phyloP scores from a whole-genome alignment of 2,329 filamentous ascomycete species.

The Xylaria sp. region DNA sequence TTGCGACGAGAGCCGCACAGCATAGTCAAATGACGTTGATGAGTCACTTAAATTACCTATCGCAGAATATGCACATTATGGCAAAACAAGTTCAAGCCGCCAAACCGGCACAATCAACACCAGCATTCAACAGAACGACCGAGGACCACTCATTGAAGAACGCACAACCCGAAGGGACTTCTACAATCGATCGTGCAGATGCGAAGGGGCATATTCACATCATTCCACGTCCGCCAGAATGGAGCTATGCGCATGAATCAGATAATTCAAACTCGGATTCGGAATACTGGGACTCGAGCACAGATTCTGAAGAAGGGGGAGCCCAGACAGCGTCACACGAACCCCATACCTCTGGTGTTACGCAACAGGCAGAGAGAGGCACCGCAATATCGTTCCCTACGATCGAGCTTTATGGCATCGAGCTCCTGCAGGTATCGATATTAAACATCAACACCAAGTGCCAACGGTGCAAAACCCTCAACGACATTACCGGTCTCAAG shows the following conservation, averaged over 20 bases:
- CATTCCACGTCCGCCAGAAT: conserved; percentile 82
- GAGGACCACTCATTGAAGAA: not conserved
- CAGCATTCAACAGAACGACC: not conserved
- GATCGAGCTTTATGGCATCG: conserved; percentile 80
- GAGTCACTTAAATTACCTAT: conserved; percentile 79
- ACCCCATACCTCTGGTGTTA: conserved; percentile 46
- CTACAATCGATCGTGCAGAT: conserved; percentile 46
- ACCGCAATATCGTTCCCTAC: conserved; percentile 83
- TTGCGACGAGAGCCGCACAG: conserved; percentile 67
- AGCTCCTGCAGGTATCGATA: conserved; percentile 75
- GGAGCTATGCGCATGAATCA: conserved; percentile 64
- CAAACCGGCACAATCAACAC: conserved; percentile 39
- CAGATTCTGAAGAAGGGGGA: conserved; percentile 61
- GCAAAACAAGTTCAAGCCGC: conserved; percentile 63
- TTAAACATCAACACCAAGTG: conserved; percentile 81
- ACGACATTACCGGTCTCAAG: conserved; percentile 75
- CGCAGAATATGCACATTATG: conserved; percentile 75
- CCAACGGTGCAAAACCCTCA: conserved; percentile 78
- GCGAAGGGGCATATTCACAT: conserved; percentile 75
- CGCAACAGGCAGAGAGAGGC: conserved; percentile 68
- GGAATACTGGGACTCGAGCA: conserved; percentile 60
- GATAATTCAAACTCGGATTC: conserved; percentile 50
- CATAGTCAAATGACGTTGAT: conserved; percentile 73
- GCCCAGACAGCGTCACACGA: conserved; percentile 49
- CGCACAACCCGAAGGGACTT: not conserved